phyloP scores from a whole-genome alignment of 805 yeast genomes.

The Candida chilensis region DNA sequence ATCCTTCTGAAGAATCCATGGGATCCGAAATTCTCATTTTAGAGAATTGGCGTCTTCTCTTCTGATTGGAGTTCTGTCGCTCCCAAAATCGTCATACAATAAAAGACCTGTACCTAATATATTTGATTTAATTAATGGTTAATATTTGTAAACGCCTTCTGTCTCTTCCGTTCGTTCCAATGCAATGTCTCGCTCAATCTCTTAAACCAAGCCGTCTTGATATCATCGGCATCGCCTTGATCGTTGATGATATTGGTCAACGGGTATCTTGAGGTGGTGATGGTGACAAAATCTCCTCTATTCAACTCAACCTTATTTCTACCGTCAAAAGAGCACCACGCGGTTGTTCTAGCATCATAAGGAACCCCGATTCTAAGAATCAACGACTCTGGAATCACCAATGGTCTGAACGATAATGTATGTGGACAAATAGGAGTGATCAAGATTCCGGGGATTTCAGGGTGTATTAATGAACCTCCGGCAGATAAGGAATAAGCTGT shows the following conservation, averaged over 20 bases:
- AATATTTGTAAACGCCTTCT: constrained; percentile 12
- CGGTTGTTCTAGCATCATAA: constrained; percentile 16
- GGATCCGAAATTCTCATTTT: too few relatives aligned
- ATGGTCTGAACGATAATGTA: constrained; percentile 42
- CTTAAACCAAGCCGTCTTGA: constrained; percentile 17
- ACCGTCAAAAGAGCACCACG: constrained; percentile 26
- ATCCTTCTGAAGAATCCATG: too few relatives aligned
- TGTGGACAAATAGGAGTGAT: constrained; percentile 51
- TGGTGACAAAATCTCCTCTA: constrained; percentile 18
- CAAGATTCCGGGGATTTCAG: constrained; percentile 43
- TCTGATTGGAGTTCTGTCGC: too few relatives aligned
- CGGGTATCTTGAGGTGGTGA: constrained; percentile 21
- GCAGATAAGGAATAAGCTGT: constrained; percentile 47
- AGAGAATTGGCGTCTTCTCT: too few relatives aligned
- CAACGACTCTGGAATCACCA: constrained; percentile 33
- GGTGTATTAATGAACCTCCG: constrained; percentile 48
- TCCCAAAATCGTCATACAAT: too few relatives aligned
- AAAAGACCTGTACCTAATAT: too few relatives aligned
- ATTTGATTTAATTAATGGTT: too few relatives aligned
- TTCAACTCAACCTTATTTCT: constrained; percentile 17
- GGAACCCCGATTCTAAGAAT: constrained; percentile 21
- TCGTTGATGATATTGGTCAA: constrained; percentile 14
- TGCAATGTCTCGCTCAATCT: constrained; percentile 19
- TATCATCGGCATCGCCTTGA: constrained; percentile 1
- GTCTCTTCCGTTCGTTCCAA: constrained; percentile 22